Percentiles rank a stretch among this genome's conserved stretches.
phyloP scores from a whole-genome alignment of 2,329 filamentous ascomycete genomes.

The Daldinia sp. region DNA sequence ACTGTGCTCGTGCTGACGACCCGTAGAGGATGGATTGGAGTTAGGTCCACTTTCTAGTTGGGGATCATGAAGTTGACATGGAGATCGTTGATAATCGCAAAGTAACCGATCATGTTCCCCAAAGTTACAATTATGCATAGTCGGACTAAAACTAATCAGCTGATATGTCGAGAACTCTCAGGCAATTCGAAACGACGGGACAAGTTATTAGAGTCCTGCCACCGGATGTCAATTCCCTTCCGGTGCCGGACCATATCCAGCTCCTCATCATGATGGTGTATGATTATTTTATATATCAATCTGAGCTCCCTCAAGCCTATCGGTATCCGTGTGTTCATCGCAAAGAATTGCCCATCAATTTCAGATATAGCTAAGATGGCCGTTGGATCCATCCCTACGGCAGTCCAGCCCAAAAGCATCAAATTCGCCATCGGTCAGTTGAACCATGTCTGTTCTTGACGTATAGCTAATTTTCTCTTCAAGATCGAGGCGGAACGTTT shows the following conservation, averaged over 20 bases:
- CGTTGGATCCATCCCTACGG: slow-evolving; percentile 22
- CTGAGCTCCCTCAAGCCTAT: slow-evolving; percentile 23
- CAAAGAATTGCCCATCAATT: slow-evolving; percentile 4
- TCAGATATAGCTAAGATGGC: slow-evolving; percentile 36
- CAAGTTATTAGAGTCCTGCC: slow-evolving; percentile 20
- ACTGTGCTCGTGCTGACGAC: slow-evolving; percentile 26
- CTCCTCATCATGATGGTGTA: slow-evolving; percentile 25
- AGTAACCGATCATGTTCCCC: slow-evolving; percentile 16
- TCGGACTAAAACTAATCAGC: slow-evolving; percentile 7
- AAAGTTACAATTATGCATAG: slow-evolving; percentile 11
- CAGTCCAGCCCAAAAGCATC: slow-evolving; percentile 39
- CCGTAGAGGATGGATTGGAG: slow-evolving; percentile 5
- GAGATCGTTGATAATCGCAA: background rate
- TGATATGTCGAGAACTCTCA: slow-evolving; percentile 25
- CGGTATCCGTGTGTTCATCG: slow-evolving; percentile 17
- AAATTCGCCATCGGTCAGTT: slow-evolving; percentile 42
- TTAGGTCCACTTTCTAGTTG: slow-evolving; percentile 9
- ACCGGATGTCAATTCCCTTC: slow-evolving; percentile 18
- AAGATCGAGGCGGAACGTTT: slow-evolving; percentile 44
- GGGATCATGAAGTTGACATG: slow-evolving; percentile 6
- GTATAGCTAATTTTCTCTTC: slow-evolving; percentile 17
- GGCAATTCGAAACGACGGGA: slow-evolving; percentile 38
- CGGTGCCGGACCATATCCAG: slow-evolving; percentile 33
- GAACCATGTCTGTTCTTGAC: slow-evolving; percentile 1
- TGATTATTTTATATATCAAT: slow-evolving; percentile 30